Base-by-base conservation (phyloP, 2,329 filamentous ascomycete species). In the Colletotrichum sojae region DNA sequence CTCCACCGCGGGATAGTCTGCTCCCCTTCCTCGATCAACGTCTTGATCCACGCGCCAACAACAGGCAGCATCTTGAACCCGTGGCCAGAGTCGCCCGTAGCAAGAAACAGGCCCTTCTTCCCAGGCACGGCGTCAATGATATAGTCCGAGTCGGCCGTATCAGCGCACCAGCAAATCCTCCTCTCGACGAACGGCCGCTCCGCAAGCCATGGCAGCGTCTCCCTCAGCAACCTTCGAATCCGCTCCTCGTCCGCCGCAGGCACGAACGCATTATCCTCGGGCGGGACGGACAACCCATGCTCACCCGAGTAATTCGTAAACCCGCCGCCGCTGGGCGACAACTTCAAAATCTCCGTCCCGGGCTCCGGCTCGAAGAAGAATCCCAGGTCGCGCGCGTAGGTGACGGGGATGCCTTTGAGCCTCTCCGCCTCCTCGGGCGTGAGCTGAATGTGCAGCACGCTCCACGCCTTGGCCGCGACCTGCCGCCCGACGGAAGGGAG, bases 341-440 rank as follows among this genome's bases (percentile, higher is more conserved):
- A 73, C 77, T 91, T 91, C 49, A 91, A 77, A 4, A 90, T 76
- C 18, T 84, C 83, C 0, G 88, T 90, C 64, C 83, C 81, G 0
- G 83, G 84, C 70, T 91, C 89, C 0, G 89, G 89, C 75, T 91
- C 89, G 67, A 91, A 91, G 78, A 90, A 88, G 79, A 91, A 91
- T 0, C 89, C 89, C 0, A 91, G 78, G 70, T 91, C 89, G 1
- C 89, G 84, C 1, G 86, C 85, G 60, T 90, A 89, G 0, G 86
- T 89, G 0, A 90, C 86, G 0, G 89, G 89, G 6, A 91, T 88
- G 3, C 86, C 86, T 3, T 84, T 83, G 2, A 91, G 81, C 5
- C 76, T 78, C 5, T 83, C 81, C 0, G 85, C 83, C 75, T 91
- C 89, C 0, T 83, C 82, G 9, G 85, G 81, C 0, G 82, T 87